These are phyloP conservation scores for Fusarium coffeatum DNA, from an alignment of 2,329 filamentous ascomycete species.

Conservation along the genomic window DNA sequence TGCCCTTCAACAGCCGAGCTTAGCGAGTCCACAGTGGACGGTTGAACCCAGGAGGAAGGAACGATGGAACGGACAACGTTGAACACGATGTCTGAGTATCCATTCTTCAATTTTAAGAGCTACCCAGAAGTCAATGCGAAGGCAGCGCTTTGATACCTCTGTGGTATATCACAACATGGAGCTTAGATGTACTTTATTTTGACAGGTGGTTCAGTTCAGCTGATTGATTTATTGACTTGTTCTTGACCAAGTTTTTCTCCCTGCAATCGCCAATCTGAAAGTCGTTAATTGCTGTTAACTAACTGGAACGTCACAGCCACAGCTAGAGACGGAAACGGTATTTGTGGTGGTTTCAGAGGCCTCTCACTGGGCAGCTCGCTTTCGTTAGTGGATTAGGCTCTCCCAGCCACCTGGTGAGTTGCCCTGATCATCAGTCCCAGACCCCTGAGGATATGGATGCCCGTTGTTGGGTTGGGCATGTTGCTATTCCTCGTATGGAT, in stretches of 20 bases:
- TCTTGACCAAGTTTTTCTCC: neutral
- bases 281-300: conserved; percentile 8
- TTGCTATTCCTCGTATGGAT: conserved; percentile 24
- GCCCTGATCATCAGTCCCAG: conserved; percentile 22
- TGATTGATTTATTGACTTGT: neutral
- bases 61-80: conserved; percentile 19
- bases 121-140: neutral
- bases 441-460: conserved; percentile 26
- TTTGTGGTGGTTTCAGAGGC: conserved; percentile 35
- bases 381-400: conserved; percentile 17
- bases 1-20: conserved; percentile 21
- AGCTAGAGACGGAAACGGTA: conserved; percentile 24
- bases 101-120: neutral
- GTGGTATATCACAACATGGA: neutral
- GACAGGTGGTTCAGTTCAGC: neutral
- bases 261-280: conserved; percentile 37
- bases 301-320: conserved; percentile 26
- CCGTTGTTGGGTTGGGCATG: neutral
- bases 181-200: neutral
- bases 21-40: conserved; percentile 25
- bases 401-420: conserved; percentile 17
- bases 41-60: conserved; percentile 22
- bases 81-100: conserved; percentile 12
- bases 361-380: conserved; percentile 31
- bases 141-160: neutral